These are phyloP conservation scores for Dryas alaskensis DNA, from an alignment of 306 rosid species.

Conservation along the genomic window DNA sequence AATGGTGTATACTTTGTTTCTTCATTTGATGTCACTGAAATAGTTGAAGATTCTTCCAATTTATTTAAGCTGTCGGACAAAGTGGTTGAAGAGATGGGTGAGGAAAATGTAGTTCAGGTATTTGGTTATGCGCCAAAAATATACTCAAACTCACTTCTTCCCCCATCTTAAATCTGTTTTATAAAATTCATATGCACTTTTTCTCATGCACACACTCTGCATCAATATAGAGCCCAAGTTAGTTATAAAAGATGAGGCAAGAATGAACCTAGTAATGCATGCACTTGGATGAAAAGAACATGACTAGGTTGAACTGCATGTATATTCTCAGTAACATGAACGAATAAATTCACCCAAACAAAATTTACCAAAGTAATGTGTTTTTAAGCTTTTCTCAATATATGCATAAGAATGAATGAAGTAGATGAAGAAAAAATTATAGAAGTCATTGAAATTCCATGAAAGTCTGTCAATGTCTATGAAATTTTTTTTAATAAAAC, in stretches of 20 bases:
- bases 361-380: background rate
- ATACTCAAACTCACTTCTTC: background rate
- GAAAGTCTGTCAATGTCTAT: too few species aligned
- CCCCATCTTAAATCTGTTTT: too few species aligned
- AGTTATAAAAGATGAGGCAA: too few species aligned
- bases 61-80: constrained; percentile 78
- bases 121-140: constrained; percentile 26
- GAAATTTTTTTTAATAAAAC: too few species aligned
- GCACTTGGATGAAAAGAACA: too few species aligned
- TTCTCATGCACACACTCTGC: too few species aligned
- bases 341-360: background rate
- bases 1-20: constrained; percentile 80
- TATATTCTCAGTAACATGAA: background rate
- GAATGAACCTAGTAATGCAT: too few species aligned
- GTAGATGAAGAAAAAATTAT: too few species aligned
- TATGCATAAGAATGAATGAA: background rate
- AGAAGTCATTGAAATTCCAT: too few species aligned
- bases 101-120: constrained; percentile 95
- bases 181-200: too few species aligned
- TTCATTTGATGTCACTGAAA: constrained; percentile 70
- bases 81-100: constrained; percentile 86
- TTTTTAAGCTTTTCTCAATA: background rate
- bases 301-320: background rate
- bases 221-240: too few species aligned
- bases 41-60: constrained; percentile 64